Conservation (phyloP, 202 grass and related monocot species). For the Sporobolus alterniflorus region DNA sequence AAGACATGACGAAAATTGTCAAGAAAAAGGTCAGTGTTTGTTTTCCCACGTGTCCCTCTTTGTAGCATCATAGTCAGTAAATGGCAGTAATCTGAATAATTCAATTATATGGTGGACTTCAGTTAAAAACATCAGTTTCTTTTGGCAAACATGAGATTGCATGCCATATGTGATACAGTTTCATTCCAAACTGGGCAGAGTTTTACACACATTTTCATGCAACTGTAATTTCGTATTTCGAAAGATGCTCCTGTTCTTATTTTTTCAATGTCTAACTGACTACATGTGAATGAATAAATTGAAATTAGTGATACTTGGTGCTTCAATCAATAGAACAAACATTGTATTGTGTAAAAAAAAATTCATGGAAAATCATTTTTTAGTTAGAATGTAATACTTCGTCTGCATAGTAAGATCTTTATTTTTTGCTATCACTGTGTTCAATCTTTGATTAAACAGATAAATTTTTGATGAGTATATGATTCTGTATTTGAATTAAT, state of each 20-base stretch:
- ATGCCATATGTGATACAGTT: not conserved
- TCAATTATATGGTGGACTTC: not conserved
- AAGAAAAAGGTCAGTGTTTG: constrained; percentile 70
- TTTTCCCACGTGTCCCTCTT: not conserved
- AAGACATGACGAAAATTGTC: constrained; percentile 82
- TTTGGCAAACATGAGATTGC: not conserved
- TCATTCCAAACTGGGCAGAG: not conserved
- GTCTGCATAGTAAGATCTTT: not conserved
- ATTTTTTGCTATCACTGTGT: not conserved
- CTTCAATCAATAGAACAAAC: not conserved
- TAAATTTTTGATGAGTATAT: not conserved
- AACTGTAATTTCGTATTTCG: not conserved
- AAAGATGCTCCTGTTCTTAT: not conserved
- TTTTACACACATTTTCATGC: not conserved
- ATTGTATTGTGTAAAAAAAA: not conserved
- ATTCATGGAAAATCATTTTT: not conserved
- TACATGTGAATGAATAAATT: not conserved
- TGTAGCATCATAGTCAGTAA: not conserved
- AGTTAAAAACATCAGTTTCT: not conserved
- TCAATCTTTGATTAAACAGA: not conserved
- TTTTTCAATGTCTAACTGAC: not conserved
- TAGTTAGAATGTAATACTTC: not conserved
- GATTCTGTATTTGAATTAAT: not conserved
- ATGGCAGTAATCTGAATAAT: not conserved
- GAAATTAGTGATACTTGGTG: not conserved